phyloP scores from a whole-genome alignment of 106 monocot species.

The Platanthera zijinensis region DNA sequence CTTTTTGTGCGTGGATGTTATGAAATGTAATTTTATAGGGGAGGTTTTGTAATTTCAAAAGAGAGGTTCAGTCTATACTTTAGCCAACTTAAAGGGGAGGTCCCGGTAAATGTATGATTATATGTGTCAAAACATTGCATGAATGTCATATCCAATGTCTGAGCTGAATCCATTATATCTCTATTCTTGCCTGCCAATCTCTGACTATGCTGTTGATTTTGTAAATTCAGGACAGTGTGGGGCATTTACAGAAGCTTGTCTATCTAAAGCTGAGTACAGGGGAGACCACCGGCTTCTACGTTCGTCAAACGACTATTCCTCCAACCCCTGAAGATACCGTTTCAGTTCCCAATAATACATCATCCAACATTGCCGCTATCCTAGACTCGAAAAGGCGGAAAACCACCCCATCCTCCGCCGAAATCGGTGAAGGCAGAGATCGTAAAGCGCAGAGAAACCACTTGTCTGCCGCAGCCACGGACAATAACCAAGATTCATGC shows the following conservation, averaged over 20 bases:
- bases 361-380: slow-evolving; percentile 5
- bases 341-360: not conserved
- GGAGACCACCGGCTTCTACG: slow-evolving; percentile 7
- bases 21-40: too few relatives aligned
- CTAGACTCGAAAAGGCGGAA: slow-evolving; percentile 12
- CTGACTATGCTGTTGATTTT: not conserved
- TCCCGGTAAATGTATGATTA: too few relatives aligned
- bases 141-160: too few relatives aligned
- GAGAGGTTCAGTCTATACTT: too few relatives aligned
- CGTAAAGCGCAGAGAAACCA: not conserved
- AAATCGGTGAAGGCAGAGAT: not conserved
- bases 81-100: too few relatives aligned
- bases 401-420: not conserved
- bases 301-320: slow-evolving; percentile 22
- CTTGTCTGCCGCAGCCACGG: too few relatives aligned
- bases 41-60: too few relatives aligned
- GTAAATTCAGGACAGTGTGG: slow-evolving; percentile 25
- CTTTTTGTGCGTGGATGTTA: too few relatives aligned
- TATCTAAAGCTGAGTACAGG: slow-evolving; percentile 15
- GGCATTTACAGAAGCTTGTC: slow-evolving; percentile 29
- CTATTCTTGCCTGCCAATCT: not conserved
- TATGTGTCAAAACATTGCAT: too few relatives aligned
- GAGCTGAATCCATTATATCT: too few relatives aligned
- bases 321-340: not conserved
- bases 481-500: too few relatives aligned